Conservation (phyloP, 306 rosid genomes). For the Sicyos edulis region DNA sequence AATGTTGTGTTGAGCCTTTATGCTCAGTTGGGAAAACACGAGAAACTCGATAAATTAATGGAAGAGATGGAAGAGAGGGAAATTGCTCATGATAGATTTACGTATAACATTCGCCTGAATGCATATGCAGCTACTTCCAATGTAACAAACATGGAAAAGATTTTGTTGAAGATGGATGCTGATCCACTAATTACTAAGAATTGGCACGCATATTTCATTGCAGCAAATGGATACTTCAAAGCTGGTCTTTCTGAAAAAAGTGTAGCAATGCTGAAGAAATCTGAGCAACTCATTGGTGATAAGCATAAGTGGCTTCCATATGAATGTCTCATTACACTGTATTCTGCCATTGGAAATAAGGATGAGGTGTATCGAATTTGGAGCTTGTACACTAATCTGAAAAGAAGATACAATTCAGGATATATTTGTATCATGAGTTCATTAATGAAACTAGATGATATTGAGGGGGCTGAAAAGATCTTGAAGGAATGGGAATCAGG, state of each 20-base stretch:
- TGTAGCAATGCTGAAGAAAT: constrained; percentile 31
- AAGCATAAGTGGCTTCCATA: constrained; percentile 30
- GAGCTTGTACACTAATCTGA: constrained; percentile 33
- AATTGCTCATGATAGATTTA: constrained; percentile 25
- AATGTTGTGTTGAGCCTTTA: constrained; percentile 57
- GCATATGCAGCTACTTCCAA: constrained; percentile 35
- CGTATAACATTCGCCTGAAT: constrained; percentile 43
- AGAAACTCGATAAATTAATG: constrained; percentile 39
- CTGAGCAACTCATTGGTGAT: constrained; percentile 32
- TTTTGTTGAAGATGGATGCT: constrained; percentile 48
- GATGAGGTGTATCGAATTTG: constrained; percentile 62
- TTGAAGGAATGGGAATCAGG: constrained; percentile 60
- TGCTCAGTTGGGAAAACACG: constrained; percentile 41
- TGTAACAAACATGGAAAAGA: constrained; percentile 48
- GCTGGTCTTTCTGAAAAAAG: constrained; percentile 40
- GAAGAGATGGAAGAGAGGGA: constrained; percentile 55
- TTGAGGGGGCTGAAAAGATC: constrained; percentile 54
- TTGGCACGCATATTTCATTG: constrained; percentile 41
- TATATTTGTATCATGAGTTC: constrained; percentile 49
- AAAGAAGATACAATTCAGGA: constrained; percentile 23
- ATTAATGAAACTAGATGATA: constrained; percentile 55
- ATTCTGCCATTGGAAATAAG: constrained; percentile 42
- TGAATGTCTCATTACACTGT: constrained; percentile 36
- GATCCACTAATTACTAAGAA: constrained; percentile 36
- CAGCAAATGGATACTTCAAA: constrained; percentile 55